phyloP scores from a whole-genome alignment of 768 basidiomycete species.

The Kwoniella botswanensis region DNA sequence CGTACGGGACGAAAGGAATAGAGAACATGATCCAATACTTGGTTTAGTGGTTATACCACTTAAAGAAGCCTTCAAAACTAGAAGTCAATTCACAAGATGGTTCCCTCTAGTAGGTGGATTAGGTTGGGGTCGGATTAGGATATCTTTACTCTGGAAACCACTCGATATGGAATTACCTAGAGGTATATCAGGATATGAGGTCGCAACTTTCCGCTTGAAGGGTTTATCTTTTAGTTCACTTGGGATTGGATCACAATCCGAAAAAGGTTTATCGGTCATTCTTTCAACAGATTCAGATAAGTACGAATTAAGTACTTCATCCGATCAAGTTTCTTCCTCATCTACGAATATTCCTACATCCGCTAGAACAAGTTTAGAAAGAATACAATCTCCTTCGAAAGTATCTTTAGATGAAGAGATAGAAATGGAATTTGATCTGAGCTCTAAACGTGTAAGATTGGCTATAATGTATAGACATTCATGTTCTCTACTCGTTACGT shows the following conservation, averaged over 20 bases:
- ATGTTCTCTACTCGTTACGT: constrained; percentile 51
- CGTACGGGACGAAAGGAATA: constrained; percentile 56
- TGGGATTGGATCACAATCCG: constrained; percentile 20
- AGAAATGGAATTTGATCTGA: constrained; percentile 47
- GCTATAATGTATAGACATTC: constrained; percentile 57
- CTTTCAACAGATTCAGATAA: constrained; percentile 53
- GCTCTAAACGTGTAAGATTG: constrained; percentile 36
- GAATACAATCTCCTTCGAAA: neutral
- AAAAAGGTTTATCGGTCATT: constrained; percentile 37
- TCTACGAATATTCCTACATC: neutral
- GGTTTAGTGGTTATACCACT: constrained; percentile 51
- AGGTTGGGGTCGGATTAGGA: constrained; percentile 54
- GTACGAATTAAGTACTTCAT: constrained; percentile 25
- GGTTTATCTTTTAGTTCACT: constrained; percentile 33
- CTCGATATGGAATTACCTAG: constrained; percentile 53
- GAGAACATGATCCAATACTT: constrained; percentile 57
- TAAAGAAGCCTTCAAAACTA: constrained; percentile 41
- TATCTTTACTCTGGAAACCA: constrained; percentile 57
- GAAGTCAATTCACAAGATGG: constrained; percentile 51
- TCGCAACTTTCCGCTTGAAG: constrained; percentile 50
- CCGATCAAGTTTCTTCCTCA: constrained; percentile 4
- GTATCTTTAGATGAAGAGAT: neutral
- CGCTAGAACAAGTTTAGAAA: constrained; percentile 3
- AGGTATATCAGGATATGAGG: constrained; percentile 53
- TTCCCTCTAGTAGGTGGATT: constrained; percentile 55